A percentile compares a stretch with the other conserved stretches of the same genome.
phyloP scores from a whole-genome alignment of 1,139 yeast genomes.

The Candida sojae region DNA sequence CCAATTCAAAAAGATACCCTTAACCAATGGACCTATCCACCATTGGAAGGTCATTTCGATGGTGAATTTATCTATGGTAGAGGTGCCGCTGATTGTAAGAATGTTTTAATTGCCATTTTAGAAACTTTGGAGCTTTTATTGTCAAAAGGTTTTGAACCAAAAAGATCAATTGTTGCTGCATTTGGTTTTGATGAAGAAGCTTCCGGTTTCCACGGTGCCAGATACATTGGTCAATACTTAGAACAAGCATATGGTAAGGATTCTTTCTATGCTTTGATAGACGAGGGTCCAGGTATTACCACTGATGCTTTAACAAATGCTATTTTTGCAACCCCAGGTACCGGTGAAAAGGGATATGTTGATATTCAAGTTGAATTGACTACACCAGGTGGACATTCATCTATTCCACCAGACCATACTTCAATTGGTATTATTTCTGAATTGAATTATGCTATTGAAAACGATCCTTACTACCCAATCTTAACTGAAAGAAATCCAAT shows the following conservation, averaged over 20 bases:
- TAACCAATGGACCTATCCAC: constrained; percentile 66
- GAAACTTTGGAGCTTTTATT: constrained; percentile 41
- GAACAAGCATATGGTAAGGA: constrained; percentile 34
- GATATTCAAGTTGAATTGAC: constrained; percentile 34
- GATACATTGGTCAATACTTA: constrained; percentile 27
- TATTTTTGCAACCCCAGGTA: constrained; percentile 38
- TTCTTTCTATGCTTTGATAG: constrained; percentile 42
- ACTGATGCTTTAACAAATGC: constrained; percentile 26
- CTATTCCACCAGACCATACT: constrained; percentile 49
- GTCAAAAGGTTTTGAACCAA: constrained; percentile 29
- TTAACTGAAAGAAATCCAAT: constrained; percentile 36
- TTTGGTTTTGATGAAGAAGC: constrained; percentile 51
- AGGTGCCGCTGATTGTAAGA: constrained; percentile 46
- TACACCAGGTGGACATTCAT: constrained; percentile 50
- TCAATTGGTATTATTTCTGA: constrained; percentile 47
- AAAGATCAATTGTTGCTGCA: constrained; percentile 40
- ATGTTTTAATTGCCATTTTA: constrained; percentile 38
- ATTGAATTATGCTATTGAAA: constrained; percentile 36
- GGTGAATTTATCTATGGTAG: constrained; percentile 47
- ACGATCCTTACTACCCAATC: constrained; percentile 35
- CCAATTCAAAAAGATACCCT: constrained; percentile 70
- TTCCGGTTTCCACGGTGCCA: constrained; percentile 39
- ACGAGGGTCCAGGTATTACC: constrained; percentile 43
- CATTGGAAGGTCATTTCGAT: constrained; percentile 70
- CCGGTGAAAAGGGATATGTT: constrained; percentile 44